Percentiles rank a stretch among this genome's conserved stretches.
Evolutionary conservation across 768 basidiomycete genomes (phyloP).

Genomic region (Rhodotorula taiwanensis): DNA sequence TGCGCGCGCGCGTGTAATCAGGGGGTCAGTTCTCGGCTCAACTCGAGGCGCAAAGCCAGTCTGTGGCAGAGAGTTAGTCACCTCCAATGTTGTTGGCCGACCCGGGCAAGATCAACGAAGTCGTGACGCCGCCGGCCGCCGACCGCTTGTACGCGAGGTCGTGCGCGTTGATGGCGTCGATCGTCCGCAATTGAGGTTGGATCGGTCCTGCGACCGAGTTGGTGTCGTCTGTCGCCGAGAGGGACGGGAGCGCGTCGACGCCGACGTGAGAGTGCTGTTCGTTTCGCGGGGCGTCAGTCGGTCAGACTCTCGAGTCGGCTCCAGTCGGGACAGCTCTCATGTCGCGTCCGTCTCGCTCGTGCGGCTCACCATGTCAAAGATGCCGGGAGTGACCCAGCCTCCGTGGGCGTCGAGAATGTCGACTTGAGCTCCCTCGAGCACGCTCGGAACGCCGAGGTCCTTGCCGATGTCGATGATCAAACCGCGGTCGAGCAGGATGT

Average conservation of each 20-base stretch:
- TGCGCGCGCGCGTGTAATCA: conserved; percentile 24
- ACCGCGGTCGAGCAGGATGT: conserved; percentile 60
- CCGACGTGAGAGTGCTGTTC: conserved; percentile 75
- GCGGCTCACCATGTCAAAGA: conserved; percentile 32
- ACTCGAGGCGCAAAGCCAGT: no score
- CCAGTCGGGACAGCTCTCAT: no score
- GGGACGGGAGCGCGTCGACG: conserved; percentile 56
- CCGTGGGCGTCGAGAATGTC: conserved; percentile 54
- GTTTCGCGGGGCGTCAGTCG: no score
- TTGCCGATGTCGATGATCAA: conserved; percentile 56
- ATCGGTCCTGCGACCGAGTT: conserved; percentile 50
- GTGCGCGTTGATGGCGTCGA: conserved; percentile 81
- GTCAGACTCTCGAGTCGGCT: neutral
- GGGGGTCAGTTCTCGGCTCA: no score
- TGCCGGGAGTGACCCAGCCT: conserved; percentile 61
- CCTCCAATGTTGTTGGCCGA: conserved; percentile 43
- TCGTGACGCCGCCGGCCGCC: conserved; percentile 81
- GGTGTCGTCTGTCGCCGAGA: conserved; percentile 53
- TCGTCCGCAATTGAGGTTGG: conserved; percentile 60
- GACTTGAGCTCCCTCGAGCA: conserved; percentile 62
- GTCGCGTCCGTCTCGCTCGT: no score
- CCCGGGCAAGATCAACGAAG: conserved; percentile 73
- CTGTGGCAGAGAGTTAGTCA: conserved; percentile 10
- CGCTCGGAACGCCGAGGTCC: conserved; percentile 47
- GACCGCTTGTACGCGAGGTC: conserved; percentile 66